Base-by-base conservation (phyloP, 2,329 filamentous ascomycete species). In the Pseudocercospora vitis region DNA sequence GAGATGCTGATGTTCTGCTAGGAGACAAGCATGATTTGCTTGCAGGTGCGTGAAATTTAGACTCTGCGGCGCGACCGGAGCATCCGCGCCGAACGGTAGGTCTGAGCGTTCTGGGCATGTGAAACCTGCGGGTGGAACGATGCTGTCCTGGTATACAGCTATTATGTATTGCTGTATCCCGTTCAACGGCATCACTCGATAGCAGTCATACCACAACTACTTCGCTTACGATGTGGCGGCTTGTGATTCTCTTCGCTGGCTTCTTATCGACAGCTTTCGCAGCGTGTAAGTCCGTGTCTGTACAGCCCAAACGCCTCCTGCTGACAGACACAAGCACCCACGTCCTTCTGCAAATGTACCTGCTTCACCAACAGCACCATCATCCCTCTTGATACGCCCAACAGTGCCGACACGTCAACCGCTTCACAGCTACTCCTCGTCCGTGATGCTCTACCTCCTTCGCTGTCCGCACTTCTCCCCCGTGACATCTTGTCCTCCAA, bases 281-380 rank as follows among this genome's bases (percentile, higher is more conserved):
- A 57, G 73, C 73, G 32, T 70, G 76, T 76, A 70, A 51, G 74
- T 33, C 31, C 12, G 21, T 26, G 44, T 35, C 29, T 16, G 19
- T 14, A 14, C 9, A 14, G 37, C 49, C 18, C 18, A 24, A 18
- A 23, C 8, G 11, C 40, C 39, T 44, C 31, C 44, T 31, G 48
- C 52, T 54, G 39, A 59, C 32, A 19, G 24, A 12, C 21, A 3
- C 39, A 42, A 78, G 77, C 76, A 37, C 76, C 78, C 19, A 81
- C 82, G 12, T 85, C 83, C 54, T 87, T 86, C 71, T 87, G 84
- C 79, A 87, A 87, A 80, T 87, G 84, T 69, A 86, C 82, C 52
- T 87, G 84, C 70, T 83, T 82, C 71, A 77, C 78, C 47, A 86
- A 87, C 67, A 83, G 79, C 71, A 86, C 83, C 50, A 85, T 87